Evolutionary conservation across 2,329 filamentous ascomycete genomes (phyloP), one percentile per base, ranked within the genome.

Genomic region (Simplicillium sp.): DNA sequence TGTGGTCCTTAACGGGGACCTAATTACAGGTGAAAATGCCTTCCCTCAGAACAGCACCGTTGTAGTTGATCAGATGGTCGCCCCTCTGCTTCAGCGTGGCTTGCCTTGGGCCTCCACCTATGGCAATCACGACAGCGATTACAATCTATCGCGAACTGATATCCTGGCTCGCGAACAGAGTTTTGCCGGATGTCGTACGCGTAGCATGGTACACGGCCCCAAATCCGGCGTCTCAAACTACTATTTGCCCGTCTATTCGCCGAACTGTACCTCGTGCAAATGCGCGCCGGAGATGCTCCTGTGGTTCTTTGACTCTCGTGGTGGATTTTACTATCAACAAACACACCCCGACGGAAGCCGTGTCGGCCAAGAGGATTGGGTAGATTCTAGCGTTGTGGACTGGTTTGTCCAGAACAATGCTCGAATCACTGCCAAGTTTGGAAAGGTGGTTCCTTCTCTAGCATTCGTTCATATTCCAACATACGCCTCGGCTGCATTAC

Each of bases 231-330:
- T 65, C 1, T 65, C 69, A 7, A 73, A 73, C 37, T 71, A 71
- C 50, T 64, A 67, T 43, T 53, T 73, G 1, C 64, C 66, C 1
- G 65, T 73, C 1, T 68, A 66, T 29, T 50, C 59, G 0, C 41
- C 52, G 4, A 47, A 54, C 6, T 70, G 67, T 45, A 46, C 42
- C 7, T 42, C 49, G 3, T 42, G 44, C 11, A 41, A 43, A 3
- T 70, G 67, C 42, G 43, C 48, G 1, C 66, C 67, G 0, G 60
- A 61, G 36, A 47, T 71, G 28, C 51, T 87, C 1, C 62, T 87
- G 2, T 87, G 81, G 79, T 86, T 86, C 60, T 85, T 87, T 50
- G 83, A 87, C 51, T 75, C 68, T 41, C 67, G 73, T 13, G 80
- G 80, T 29, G 79, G 79, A 7, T 63, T 64, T 39, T 61, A 65